phyloP scores from a whole-genome alignment of 768 basidiomycete genomes.

The Cystofilobasidium capitatum region DNA sequence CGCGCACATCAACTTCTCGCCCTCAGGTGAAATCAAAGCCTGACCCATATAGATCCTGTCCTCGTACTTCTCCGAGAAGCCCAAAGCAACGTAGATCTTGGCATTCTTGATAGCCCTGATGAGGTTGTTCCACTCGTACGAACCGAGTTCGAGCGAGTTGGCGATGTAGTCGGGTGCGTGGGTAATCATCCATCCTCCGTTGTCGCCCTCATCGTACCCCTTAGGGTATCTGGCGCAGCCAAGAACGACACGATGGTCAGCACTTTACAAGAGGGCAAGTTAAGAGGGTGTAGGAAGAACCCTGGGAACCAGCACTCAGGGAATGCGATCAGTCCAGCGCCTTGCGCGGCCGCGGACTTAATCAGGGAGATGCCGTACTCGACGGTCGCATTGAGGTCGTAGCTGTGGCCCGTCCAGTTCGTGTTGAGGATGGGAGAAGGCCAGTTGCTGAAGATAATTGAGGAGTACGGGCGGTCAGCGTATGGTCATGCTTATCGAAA shows the following conservation, averaged over 20 bases:
- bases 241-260: no score
- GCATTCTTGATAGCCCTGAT: slow-evolving; percentile 8
- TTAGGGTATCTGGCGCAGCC: not conserved
- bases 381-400: slow-evolving; percentile 1
- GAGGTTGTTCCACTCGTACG: slow-evolving; percentile 18
- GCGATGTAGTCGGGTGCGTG: slow-evolving; percentile 41
- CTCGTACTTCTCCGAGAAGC: slow-evolving; percentile 19
- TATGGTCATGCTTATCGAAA: no score
- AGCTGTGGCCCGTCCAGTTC: slow-evolving; percentile 2
- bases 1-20: slow-evolving; percentile 17
- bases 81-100: slow-evolving; percentile 23
- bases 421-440: not conserved
- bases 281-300: not conserved
- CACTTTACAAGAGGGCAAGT: no score
- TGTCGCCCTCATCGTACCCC: slow-evolving; percentile 8
- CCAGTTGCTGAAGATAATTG: not conserved
- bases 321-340: not conserved
- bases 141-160: slow-evolving; percentile 32
- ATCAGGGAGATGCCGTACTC: not conserved
- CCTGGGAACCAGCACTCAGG: slow-evolving; percentile 2
- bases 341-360: not conserved
- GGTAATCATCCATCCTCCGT: not conserved
- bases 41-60: slow-evolving; percentile 27
- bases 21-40: slow-evolving; percentile 19
- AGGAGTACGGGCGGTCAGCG: no score